These are phyloP conservation scores for Alternaria solani DNA, from an alignment of 2,329 filamentous ascomycete genomes.

Conservation along the genomic window DNA sequence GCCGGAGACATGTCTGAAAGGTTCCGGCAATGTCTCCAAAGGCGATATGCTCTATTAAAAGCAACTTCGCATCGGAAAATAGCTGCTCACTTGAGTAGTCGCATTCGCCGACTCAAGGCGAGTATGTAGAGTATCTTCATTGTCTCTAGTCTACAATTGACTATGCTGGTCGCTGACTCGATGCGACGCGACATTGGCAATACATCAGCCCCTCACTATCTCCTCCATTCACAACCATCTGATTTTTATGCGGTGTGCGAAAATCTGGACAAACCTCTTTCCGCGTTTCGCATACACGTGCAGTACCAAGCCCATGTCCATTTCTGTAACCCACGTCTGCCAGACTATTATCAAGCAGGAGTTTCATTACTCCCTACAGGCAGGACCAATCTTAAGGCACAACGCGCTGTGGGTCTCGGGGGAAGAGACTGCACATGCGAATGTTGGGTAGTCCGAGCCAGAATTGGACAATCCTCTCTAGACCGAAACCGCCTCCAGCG, in stretches of 20 bases:
- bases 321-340: not conserved
- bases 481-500: slow-evolving; percentile 69
- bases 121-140: slow-evolving; percentile 1
- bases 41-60: not conserved
- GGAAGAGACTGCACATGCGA: slow-evolving; percentile 68
- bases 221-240: not conserved
- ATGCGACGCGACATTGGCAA: not conserved
- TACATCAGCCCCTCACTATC: not conserved
- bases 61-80: not conserved
- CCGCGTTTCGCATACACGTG: not conserved
- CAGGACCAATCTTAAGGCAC: slow-evolving; percentile 49
- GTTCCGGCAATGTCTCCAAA: not conserved
- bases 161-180: not conserved
- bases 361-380: not conserved
- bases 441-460: slow-evolving; percentile 72
- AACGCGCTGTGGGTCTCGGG: slow-evolving; percentile 67
- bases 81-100: not conserved
- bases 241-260: not conserved
- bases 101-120: not conserved
- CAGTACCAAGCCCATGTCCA: not conserved
- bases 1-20: not conserved
- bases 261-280: not conserved
- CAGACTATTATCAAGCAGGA: not conserved
- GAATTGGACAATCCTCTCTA: slow-evolving; percentile 73
- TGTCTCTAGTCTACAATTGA: not conserved